Percentiles rank a stretch among this genome's conserved stretches.
These are phyloP conservation scores for Kodamaea laetipori DNA, from an alignment of 805 yeast species.

Conservation along the genomic window DNA sequence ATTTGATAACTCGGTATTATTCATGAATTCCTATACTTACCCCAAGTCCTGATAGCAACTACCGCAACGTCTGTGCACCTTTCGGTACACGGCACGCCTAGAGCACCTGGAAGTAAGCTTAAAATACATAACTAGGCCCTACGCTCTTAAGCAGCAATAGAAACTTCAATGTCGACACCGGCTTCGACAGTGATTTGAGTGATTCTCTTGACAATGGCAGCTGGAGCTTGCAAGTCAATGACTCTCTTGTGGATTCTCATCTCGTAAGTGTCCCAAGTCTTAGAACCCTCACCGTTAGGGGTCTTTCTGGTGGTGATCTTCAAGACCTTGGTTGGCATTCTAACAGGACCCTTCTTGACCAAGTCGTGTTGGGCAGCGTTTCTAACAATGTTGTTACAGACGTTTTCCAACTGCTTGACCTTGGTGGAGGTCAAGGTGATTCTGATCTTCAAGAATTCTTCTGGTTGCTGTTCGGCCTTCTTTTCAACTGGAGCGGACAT, in stretches of 20 bases:
- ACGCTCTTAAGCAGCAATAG: slow-evolving; percentile 76
- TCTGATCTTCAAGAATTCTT: slow-evolving; percentile 94
- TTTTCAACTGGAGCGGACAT: slow-evolving; percentile 84
- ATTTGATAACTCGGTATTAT: neutral
- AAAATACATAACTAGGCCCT: slow-evolving; percentile 5
- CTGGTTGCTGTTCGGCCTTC: slow-evolving; percentile 76
- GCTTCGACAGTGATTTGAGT: slow-evolving; percentile 98
- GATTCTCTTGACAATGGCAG: slow-evolving; percentile 88
- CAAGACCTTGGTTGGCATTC: slow-evolving; percentile 99
- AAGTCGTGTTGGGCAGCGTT: slow-evolving; percentile 83
- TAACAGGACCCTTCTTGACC: slow-evolving; percentile 97
- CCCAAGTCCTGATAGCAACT: slow-evolving; percentile 58
- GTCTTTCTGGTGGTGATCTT: slow-evolving; percentile 99
- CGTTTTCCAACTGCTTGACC: slow-evolving; percentile 97
- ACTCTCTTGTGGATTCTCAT: slow-evolving; percentile 99
- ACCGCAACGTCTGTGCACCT: slow-evolving; percentile 56
- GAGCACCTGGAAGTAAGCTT: slow-evolving; percentile 46
- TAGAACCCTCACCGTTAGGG: slow-evolving; percentile 99
- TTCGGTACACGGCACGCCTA: slow-evolving; percentile 60
- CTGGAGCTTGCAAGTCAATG: slow-evolving; percentile 97
- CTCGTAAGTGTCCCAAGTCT: slow-evolving; percentile 99
- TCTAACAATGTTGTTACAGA: slow-evolving; percentile 84
- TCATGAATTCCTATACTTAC: neutral
- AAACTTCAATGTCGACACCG: slow-evolving; percentile 97
- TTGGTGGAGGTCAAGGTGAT: slow-evolving; percentile 98